These are phyloP conservation scores for Dactylellina drechsleri DNA, from an alignment of 2,329 filamentous ascomycete genomes.

Conservation along the genomic window DNA sequence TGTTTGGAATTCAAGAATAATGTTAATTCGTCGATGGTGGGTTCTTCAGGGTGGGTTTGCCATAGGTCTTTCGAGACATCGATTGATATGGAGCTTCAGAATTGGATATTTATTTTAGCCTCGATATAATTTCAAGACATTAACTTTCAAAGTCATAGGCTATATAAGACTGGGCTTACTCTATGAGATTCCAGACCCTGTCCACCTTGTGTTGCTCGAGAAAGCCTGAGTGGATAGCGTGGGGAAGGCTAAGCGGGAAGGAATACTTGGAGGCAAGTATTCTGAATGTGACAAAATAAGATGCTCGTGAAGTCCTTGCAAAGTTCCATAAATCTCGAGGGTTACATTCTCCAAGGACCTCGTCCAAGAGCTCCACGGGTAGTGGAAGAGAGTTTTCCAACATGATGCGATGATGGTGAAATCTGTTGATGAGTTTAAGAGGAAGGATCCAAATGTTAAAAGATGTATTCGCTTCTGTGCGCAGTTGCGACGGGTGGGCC, in stretches of 20 bases:
- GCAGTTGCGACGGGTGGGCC: no score
- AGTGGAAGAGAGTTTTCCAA: constrained; percentile 16
- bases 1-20: not conserved
- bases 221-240: not conserved
- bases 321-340: constrained; percentile 12
- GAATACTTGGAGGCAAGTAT: not conserved
- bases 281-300: constrained; percentile 3
- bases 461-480: no score
- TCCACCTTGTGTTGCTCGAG: not conserved
- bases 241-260: constrained; percentile 27
- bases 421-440: no score
- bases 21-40: constrained; percentile 1
- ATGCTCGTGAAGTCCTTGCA: constrained; percentile 22
- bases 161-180: constrained; percentile 13
- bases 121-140: no score
- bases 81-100: constrained; percentile 19
- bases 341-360: constrained; percentile 14
- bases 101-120: no score
- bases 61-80: constrained; percentile 17
- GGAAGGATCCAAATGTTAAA: no score
- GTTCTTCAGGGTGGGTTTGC: not conserved
- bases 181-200: not conserved
- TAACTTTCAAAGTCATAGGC: no score
- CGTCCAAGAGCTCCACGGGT: constrained; percentile 25
- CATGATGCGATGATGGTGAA: not conserved